phyloP scores from a whole-genome alignment of 139 green algal genomes.

The Chlamydomonas sp. region DNA sequence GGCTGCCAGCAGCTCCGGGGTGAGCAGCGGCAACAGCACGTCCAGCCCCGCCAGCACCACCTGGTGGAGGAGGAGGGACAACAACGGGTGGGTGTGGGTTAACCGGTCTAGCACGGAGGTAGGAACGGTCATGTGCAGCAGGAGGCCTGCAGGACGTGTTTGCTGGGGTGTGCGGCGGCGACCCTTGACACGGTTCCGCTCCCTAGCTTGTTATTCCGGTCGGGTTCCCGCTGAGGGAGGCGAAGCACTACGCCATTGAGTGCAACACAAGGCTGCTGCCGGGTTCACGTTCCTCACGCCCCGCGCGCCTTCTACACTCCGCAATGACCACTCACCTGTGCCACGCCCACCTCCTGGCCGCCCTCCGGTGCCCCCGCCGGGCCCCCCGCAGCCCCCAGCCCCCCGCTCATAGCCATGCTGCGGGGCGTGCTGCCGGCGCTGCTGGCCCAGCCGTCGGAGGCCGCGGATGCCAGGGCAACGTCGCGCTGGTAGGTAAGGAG shows the following conservation, averaged over 20 bases:
- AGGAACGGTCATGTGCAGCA: too few relatives aligned
- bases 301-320: background rate
- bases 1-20: conserved; percentile 71
- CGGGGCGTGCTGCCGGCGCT: background rate
- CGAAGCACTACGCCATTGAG: too few relatives aligned
- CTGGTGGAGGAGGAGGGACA: conserved; percentile 33
- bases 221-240: too few relatives aligned
- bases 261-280: background rate
- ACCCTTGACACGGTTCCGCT: too few relatives aligned
- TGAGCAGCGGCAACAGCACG: conserved; percentile 84
- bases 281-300: background rate
- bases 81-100: too few relatives aligned
- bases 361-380: background rate
- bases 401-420: background rate
- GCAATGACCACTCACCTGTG: background rate
- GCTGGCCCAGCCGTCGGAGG: conserved; percentile 21
- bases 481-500: background rate
- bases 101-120: too few relatives aligned
- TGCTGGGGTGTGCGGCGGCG: too few relatives aligned
- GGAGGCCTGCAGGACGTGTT: too few relatives aligned
- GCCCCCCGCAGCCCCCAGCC: background rate
- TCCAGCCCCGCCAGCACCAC: conserved; percentile 81
- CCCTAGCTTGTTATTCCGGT: too few relatives aligned
- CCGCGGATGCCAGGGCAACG: conserved; percentile 22
- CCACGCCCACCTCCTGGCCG: conserved; percentile 10